A percentile compares a stretch with the other conserved stretches of the same genome.
Conservation (phyloP, 169 alveolate species). For the Perkinsus marinus region DNA sequence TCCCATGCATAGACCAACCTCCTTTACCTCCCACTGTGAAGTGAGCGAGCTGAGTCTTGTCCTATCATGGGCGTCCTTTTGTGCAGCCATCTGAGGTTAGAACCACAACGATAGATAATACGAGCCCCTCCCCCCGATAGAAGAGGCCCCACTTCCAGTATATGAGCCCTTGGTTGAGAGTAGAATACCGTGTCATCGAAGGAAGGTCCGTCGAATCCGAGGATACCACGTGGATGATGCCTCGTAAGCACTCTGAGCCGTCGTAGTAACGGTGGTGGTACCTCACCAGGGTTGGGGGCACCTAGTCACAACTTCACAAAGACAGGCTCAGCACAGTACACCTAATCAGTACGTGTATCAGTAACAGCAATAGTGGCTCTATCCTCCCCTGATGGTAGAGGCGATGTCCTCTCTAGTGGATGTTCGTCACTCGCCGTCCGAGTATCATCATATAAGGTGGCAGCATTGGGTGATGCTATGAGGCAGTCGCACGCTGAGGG, state of each 20-base stretch:
- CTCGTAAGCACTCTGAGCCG: neutral
- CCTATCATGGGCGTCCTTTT: neutral
- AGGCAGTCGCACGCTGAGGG: neutral
- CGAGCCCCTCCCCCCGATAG: too few relatives aligned
- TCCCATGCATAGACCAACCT: neutral
- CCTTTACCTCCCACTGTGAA: neutral
- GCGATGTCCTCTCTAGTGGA: neutral
- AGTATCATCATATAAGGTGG: neutral
- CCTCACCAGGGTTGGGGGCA: neutral
- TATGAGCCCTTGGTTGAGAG: neutral
- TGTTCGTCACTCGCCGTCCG: neutral
- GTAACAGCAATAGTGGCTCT: neutral
- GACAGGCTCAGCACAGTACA: neutral
- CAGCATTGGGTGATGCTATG: neutral
- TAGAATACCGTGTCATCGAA: neutral
- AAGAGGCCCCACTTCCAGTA: neutral
- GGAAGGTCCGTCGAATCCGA: neutral
- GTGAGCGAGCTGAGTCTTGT: neutral
- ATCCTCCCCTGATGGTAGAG: neutral
- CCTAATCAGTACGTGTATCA: neutral
- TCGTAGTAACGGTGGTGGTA: neutral
- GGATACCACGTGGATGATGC: neutral
- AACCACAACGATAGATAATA: neutral
- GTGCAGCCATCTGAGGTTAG: neutral
- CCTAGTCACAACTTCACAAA: neutral